Base-by-base conservation (phyloP, 345 rosid genomes). In the Pugionium cornutum region DNA sequence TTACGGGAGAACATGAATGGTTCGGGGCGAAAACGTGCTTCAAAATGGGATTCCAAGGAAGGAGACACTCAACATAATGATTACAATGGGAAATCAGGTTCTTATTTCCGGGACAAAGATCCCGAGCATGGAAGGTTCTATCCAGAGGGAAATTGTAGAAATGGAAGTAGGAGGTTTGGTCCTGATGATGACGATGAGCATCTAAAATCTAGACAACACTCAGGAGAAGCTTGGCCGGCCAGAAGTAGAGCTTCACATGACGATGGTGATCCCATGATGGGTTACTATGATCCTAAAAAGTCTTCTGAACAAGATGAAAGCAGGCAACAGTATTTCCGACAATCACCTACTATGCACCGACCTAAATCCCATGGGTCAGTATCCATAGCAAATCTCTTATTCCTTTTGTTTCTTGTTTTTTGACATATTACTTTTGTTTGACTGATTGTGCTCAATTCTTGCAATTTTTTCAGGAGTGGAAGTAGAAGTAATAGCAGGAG, bases 41-140 rank as follows among this genome's bases (percentile, higher is more conserved):
- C 97, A 10, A 84, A 90, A 59, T 90, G 97, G 97, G 96, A 92
- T 82, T 56, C 78, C 62, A 82, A 81, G 62, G 96, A 85, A 70
- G 96, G 80, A 40, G 64, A 56, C 9, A 72, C 79, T 65, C 83
- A 63, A 10, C 64, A 66, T 71, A 79, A 74, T 53, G 65, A 64
- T 66, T 74, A 83, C 84, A 47, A 62, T 11, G 83, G 67, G 51
- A 89, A 81, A 70, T 66, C 82, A 33, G 79, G 69, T 52, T 37
- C 60, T 54, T 70, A 75, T 61, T 70, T 75, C 70, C 82, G 26
- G 36, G 83, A 83, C 33, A 83, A 76, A 69, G 82, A 83, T 72
- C 75, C 81, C 7, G 83, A 71, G 70, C 74, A 72, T 32, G 82
- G 75, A 18, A 73, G 81, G 74, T 68, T 77, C 54, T 79, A 83